Evolutionary conservation across 176 grass and related monocot species (phyloP), one percentile per base, ranked within the genome.

Genomic region (Paspalum notatum): DNA sequence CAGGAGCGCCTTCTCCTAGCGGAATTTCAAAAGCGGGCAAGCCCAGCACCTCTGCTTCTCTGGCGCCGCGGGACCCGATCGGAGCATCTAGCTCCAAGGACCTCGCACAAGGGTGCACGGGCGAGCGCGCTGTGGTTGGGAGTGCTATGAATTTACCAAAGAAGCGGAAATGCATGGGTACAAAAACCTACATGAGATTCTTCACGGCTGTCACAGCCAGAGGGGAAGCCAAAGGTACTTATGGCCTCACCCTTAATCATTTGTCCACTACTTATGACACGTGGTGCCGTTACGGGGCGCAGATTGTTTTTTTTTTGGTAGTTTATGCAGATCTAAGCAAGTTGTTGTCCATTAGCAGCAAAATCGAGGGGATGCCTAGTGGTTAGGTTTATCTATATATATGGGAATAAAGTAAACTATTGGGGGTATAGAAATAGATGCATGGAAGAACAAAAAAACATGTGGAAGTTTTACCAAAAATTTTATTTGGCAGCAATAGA

Each of bases 131-230:
- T 21, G 56, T 12, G 38, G 24, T 9, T 27, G 7, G 25, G 49
- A 51, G 16, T 45, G 22, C 11, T 16, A 20, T 9, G 60, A 41
- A 4, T 17, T 60, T 22, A 39, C 52, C 77, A 3, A 85, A 47
- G 7, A 91, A 85, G 72, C 50, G 71, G 21, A 84, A 68, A 76
- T 53, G 58, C 55, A 63, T 68, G 71, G 7, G 8, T 8, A 17
- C 17, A 2, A 71, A 7, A 50, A 72, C 12, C 20, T 88, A 91
- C 50, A 0, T 79, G n/a, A 9, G 49, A 20, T 22, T 24, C 46
- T 81, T 87, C 58, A 67, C 13, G 0, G 9, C 12, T n/a, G n/a
- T n/a, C n/a, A n/a, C n/a, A 38, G 12, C 8, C 42, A 80, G 40
- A 53, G 5, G 38, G 6, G 11, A 57, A 18, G 5, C 45, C 53